Evolutionary conservation across 139 green algal species (phyloP).

Genomic region (Chlamydomonas incerta): DNA sequence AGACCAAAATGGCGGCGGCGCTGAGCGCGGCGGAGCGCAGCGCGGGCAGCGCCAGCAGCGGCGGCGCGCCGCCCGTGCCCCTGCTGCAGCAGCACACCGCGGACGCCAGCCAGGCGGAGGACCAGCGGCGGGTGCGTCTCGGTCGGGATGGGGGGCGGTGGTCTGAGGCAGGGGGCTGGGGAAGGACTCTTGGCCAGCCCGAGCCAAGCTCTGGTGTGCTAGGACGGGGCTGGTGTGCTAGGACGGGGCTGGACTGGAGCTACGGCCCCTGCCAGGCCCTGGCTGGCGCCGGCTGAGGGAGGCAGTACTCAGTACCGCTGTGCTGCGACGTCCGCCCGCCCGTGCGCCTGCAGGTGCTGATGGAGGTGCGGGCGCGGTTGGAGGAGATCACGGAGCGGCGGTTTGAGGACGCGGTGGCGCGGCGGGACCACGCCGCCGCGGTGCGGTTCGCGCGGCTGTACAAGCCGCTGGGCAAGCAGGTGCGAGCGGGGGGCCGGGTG

Average conservation of each 20-base stretch:
- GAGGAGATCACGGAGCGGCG: conserved; percentile 70
- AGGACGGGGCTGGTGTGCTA: no score
- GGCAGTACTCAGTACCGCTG: no score
- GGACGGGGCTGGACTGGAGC: no score
- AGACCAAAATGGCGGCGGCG: conserved; percentile 61
- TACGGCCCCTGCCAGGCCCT: no score
- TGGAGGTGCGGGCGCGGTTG: conserved; percentile 71
- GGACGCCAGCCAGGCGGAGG: conserved; percentile 64
- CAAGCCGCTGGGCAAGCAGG: conserved; percentile 71
- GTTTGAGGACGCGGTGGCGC: conserved; percentile 70
- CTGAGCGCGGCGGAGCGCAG: background rate
- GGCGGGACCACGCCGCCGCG: conserved; percentile 74
- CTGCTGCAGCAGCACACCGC: background rate
- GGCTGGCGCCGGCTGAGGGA: no score
- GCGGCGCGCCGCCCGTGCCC: background rate
- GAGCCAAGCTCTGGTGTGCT: no score
- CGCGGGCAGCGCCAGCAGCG: background rate
- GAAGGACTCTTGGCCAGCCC: no score
- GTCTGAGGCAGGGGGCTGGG: no score
- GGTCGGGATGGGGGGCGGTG: no score
- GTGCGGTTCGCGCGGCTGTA: conserved; percentile 85
- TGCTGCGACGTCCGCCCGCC: background rate
- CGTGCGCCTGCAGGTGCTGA: conserved; percentile 69
- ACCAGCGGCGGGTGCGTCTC: conserved; percentile 59
- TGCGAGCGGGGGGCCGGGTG: background rate